These are phyloP conservation scores for Hyphodiscus hymeniophilus DNA, from an alignment of 495 filamentous ascomycete species.

Conservation along the genomic window DNA sequence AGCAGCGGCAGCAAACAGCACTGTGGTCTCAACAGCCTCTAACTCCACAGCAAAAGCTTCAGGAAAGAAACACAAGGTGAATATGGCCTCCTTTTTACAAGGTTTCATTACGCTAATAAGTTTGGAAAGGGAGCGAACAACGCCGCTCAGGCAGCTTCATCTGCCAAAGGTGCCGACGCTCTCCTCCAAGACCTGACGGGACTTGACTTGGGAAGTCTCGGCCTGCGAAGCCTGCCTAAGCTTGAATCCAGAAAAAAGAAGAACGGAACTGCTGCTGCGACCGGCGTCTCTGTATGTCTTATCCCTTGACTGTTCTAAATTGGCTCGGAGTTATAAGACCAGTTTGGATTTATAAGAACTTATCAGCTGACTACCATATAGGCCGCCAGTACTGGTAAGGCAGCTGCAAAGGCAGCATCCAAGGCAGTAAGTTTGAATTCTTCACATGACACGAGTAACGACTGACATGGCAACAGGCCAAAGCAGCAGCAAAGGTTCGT, in stretches of 20 bases:
- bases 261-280: conserved; percentile 7
- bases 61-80: conserved; percentile 8
- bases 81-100: neutral
- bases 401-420: neutral
- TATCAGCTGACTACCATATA: neutral
- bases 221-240: conserved; percentile 5
- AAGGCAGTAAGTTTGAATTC: neutral
- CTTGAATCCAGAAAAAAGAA: conserved; percentile 18
- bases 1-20: neutral
- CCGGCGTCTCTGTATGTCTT: neutral
- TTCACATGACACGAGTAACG: too few species aligned
- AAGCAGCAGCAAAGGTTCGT: neutral
- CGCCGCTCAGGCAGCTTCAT: neutral
- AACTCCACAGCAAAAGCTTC: conserved; percentile 3
- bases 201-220: conserved; percentile 13
- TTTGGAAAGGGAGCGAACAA: neutral
- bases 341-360: neutral
- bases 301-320: neutral
- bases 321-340: neutral
- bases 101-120: neutral
- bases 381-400: neutral
- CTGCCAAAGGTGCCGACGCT: neutral
- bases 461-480: neutral
- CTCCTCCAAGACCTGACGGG: conserved; percentile 16
- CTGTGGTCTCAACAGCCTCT: too few species aligned